Conservation (phyloP, 2,329 filamentous ascomycete species). For the Teratosphaeria nubilosa region DNA sequence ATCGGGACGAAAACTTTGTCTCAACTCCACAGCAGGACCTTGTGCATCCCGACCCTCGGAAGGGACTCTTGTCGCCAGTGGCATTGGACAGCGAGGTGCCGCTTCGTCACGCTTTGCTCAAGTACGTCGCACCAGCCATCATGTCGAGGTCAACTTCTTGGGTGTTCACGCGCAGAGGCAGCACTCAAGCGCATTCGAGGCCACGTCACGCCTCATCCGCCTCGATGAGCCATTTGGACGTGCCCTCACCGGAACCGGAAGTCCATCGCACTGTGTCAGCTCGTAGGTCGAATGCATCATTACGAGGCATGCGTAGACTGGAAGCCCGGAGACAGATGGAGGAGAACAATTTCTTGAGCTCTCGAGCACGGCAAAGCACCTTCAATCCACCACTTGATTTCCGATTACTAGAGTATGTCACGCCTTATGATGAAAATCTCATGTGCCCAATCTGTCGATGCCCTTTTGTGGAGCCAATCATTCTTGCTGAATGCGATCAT, state of each 20-base stretch:
- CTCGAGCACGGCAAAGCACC: constrained; percentile 17
- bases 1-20: background rate
- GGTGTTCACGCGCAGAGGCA: background rate
- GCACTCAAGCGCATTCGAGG: background rate
- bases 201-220: background rate
- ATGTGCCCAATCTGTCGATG: constrained; percentile 56
- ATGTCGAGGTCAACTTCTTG: constrained; percentile 1
- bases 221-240: constrained; percentile 1
- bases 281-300: constrained; percentile 1
- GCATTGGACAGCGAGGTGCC: too few relatives aligned
- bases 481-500: constrained; percentile 50
- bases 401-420: constrained; percentile 48
- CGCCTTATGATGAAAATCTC: constrained; percentile 47
- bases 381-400: constrained; percentile 40
- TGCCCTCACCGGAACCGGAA: background rate
- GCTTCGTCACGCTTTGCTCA: background rate
- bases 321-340: constrained; percentile 24
- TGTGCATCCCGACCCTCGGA: background rate
- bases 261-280: constrained; percentile 4
- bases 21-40: background rate
- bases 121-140: background rate
- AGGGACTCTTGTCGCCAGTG: too few relatives aligned
- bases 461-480: constrained; percentile 49
- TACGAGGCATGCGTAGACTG: constrained; percentile 20
- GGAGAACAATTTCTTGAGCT: constrained; percentile 19